Evolutionary conservation across 2,329 filamentous ascomycete species (phyloP).

Genomic region (Trichoderma polysporum): DNA sequence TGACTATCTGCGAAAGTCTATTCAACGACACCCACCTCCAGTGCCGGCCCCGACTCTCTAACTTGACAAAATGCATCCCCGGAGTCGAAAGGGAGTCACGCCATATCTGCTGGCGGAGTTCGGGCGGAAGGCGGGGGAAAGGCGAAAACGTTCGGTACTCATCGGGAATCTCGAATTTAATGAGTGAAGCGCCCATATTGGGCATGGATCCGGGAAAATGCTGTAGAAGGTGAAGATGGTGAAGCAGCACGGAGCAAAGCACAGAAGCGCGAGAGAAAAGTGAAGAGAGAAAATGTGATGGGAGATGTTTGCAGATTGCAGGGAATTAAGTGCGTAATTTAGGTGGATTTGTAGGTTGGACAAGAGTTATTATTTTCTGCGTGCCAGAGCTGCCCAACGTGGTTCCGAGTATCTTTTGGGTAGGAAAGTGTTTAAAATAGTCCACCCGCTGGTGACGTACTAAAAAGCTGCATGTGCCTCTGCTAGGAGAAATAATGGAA

Average conservation of each 20-base stretch:
- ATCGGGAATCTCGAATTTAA: conserved; percentile 36
- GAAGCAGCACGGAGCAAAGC: not conserved
- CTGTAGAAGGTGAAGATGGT: not conserved
- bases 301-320: not conserved
- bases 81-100: conserved; percentile 32
- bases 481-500: not conserved
- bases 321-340: not conserved
- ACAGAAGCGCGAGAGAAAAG: not conserved
- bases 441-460: conserved; percentile 10
- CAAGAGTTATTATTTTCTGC: not conserved
- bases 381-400: conserved; percentile 7
- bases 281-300: not conserved
- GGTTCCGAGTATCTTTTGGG: not conserved
- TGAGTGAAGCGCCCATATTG: conserved; percentile 2
- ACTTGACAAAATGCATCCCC: conserved; percentile 38
- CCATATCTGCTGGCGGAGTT: conserved; percentile 40
- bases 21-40: conserved; percentile 28
- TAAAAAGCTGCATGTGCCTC: conserved; percentile 19
- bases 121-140: conserved; percentile 36
- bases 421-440: not conserved
- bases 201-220: not conserved
- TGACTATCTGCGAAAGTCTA: conserved; percentile 3
- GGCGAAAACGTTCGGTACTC: conserved; percentile 33
- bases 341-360: not conserved
- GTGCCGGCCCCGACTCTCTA: conserved; percentile 26